Evolutionary conservation across 2,329 filamentous ascomycete species (phyloP).

Genomic region (Gaeumannomyces tritici): DNA sequence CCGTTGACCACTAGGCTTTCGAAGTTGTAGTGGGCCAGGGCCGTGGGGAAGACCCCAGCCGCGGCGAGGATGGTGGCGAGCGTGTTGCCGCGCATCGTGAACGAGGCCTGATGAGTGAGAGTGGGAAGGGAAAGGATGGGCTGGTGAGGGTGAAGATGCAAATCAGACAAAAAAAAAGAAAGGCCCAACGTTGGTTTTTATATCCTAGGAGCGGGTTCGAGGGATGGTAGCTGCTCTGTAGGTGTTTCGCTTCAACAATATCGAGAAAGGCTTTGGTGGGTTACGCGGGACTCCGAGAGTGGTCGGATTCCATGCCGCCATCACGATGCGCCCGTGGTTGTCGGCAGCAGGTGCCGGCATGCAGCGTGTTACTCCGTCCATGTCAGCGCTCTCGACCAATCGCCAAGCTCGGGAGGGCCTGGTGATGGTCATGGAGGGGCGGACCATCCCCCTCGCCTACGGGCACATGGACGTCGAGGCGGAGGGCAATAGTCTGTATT

Average conservation of each 20-base stretch:
- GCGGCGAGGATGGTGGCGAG: conserved; percentile 2
- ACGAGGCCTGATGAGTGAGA: not conserved
- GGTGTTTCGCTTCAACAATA: not conserved
- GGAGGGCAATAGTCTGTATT: not conserved
- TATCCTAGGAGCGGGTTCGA: not conserved
- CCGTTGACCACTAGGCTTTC: conserved; percentile 9
- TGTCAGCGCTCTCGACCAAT: not conserved
- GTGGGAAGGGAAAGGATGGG: not conserved
- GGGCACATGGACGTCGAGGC: not conserved
- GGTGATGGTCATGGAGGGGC: not conserved
- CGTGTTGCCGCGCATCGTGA: not conserved
- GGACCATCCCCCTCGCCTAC: too few relatives aligned
- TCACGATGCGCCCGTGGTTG: not conserved
- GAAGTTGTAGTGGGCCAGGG: conserved; percentile 4
- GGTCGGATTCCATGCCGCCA: not conserved
- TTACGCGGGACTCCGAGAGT: not conserved
- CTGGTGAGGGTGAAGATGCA: not conserved
- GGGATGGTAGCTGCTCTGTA: not conserved
- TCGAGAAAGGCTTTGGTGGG: not conserved
- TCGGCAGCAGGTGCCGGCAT: not conserved
- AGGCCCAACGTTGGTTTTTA: not conserved
- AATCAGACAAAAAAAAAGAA: not conserved
- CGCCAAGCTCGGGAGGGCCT: not conserved
- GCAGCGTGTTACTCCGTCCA: not conserved
- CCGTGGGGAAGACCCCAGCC: not conserved